Base-by-base conservation (phyloP, 2,329 filamentous ascomycete species). In the Colletotrichum camelliae region DNA sequence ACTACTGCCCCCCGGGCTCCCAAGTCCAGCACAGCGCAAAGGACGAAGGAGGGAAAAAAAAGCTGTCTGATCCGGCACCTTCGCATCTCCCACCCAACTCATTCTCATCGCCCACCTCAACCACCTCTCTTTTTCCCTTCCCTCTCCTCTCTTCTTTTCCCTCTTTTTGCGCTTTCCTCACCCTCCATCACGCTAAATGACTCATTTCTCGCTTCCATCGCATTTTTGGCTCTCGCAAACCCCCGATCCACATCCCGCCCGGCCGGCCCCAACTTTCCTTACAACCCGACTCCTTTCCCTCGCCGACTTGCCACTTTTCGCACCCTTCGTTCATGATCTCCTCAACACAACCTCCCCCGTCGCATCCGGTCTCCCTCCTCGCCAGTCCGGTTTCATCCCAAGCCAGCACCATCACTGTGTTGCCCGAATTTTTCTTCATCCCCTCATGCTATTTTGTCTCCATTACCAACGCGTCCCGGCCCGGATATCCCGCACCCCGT, bases 61-160 rank as follows among this genome's bases (percentile, higher is more conserved):
- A 52, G 43, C 60, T 31, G 60, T 75, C 67, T 77, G 76, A 77
- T 77, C 64, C 75, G 62, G 74, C 70, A 57, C 74, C 60, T 67
- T 39, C 67, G 33, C 69, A 64, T 61, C 62, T 73, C 73, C 73
- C 73, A 75, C 76, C 76, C 72, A 77, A 73, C 67, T 70, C 66
- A 70, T 74, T 60, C 76, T 77, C 76, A 77, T 77, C 76, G 76
- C 74, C 76, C 74, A 77, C 76, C 76, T 74, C 74, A 74, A 77
- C 67, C 70, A 35, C 67, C 72, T 48, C 65, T 70, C 65, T 64
- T 77, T 66, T 72, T 64, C 67, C 61, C 60, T 70, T 57, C 37
- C 70, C 69, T 67, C 57, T 74, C 37, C 43, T 52, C 60, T 60
- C 64, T 55, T 67, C 60, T 35, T 66, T 70, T 61, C 71, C 24